Evolutionary conservation across 2,329 filamentous ascomycete genomes (phyloP), one percentile per base, ranked within the genome.

Genomic region (Trichoderma afroharzianum): DNA sequence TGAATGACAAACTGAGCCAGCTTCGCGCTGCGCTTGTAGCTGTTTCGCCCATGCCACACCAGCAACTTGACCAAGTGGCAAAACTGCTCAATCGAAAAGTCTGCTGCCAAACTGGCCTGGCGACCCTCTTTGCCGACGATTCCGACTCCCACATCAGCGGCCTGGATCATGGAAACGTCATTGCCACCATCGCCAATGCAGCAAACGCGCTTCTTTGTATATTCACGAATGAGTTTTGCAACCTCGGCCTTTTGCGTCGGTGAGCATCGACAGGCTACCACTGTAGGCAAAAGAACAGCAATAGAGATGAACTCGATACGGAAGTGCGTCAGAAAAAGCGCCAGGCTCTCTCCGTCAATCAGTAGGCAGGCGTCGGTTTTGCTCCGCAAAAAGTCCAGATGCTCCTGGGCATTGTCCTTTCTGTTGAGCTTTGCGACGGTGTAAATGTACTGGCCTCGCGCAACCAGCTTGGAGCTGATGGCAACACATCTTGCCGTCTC

Each of bases 101-200:
- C 96, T 12, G 96, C 97, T 0, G 97, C 97, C 61, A 99, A 87
- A 78, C 92, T 96, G 43, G 96, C 96, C 84, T 99, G 96, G 26
- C 93, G 90, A 39, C 96, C 96, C 84, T 99, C 96, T 84, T 99
- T 99, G 72, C 96, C 96, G 1, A 98, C 96, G 73, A 99, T 99
- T 73, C 96, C 96, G 30, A 99, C 95, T 73, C 97, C 97, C 0
- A 99, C 95, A 78, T 99, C 96, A 1, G 97, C 96, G 8, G 96
- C 95, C 84, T 98, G 96, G 76, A 99, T 99, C 96, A 99, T 99
- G 76, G 92, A 95, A 6, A 99, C 96, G 80, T 99, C 97, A 82
- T 99, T 99, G 76, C 97, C 96, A 75, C 96, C 96, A 78, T 99
- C 96, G 47, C 96, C 96, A 76, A 99, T 99, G 79, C 96, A 98